A percentile compares a stretch with the other conserved stretches of the same genome.
Conservation (phyloP, 768 basidiomycete genomes). For the Tricholoma hemisulphureum region DNA sequence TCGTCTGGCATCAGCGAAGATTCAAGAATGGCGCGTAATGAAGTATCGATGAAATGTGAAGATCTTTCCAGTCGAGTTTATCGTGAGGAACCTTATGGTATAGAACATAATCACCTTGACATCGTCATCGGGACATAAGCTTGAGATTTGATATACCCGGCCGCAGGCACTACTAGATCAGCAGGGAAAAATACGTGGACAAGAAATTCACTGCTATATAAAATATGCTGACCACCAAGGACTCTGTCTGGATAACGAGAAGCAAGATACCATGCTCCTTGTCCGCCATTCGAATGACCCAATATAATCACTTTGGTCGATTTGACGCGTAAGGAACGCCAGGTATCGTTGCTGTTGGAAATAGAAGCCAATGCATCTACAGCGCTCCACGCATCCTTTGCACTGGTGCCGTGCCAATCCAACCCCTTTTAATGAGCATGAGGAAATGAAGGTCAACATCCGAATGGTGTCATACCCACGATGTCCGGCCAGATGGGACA, state of each 20-base stretch:
- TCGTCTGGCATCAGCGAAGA: conserved; percentile 78
- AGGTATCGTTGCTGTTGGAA: conserved; percentile 33
- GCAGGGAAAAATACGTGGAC: not conserved
- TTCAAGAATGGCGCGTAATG: conserved; percentile 68
- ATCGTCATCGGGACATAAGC: conserved; percentile 74
- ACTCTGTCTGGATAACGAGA: conserved; percentile 76
- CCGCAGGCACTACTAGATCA: conserved; percentile 66
- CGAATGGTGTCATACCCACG: conserved; percentile 58
- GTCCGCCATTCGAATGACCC: conserved; percentile 93
- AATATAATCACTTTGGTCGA: conserved; percentile 58
- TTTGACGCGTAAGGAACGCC: conserved; percentile 42
- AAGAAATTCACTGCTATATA: not conserved
- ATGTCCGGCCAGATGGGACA: conserved; percentile 77
- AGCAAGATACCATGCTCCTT: conserved; percentile 82
- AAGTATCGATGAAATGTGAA: conserved; percentile 76
- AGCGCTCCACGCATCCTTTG: conserved; percentile 63
- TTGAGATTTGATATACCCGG: conserved; percentile 86
- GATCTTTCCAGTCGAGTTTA: conserved; percentile 39
- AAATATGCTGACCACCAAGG: conserved; percentile 46
- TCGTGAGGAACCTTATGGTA: not conserved
- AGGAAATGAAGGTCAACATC: not conserved
- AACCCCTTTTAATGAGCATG: conserved; percentile 54
- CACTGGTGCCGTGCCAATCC: conserved; percentile 90
- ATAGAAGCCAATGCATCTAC: conserved; percentile 56
- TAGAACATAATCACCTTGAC: conserved; percentile 44